Percentiles rank a stretch among this genome's conserved stretches.
phyloP scores from a whole-genome alignment of 2,329 filamentous ascomycete species.

The Cylindrodendrum hubeiense region DNA sequence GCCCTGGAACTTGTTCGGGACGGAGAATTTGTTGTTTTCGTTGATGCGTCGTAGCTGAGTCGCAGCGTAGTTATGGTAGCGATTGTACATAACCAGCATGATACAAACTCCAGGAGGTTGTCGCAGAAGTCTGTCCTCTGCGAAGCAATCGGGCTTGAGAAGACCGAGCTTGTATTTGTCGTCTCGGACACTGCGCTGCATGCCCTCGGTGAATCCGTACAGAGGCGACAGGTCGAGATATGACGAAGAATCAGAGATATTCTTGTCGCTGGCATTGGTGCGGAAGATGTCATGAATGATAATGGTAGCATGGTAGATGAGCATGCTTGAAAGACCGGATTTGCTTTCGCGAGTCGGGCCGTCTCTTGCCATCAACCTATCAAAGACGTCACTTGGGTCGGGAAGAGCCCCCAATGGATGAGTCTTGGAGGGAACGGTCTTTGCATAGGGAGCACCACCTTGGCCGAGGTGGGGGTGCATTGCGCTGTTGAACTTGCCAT shows the following conservation, averaged over 20 bases:
- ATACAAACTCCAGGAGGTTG: slow-evolving; percentile 77
- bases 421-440: slow-evolving; percentile 43
- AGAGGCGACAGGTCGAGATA: slow-evolving; percentile 61
- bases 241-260: slow-evolving; percentile 53
- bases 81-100: slow-evolving; percentile 78
- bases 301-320: slow-evolving; percentile 63
- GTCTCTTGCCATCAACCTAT: slow-evolving; percentile 46
- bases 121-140: slow-evolving; percentile 72
- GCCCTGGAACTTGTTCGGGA: slow-evolving; percentile 44
- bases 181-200: slow-evolving; percentile 49
- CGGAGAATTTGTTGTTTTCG: slow-evolving; percentile 53
- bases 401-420: slow-evolving; percentile 43
- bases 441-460: slow-evolving; percentile 47
- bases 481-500: slow-evolving; percentile 47
- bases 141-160: slow-evolving; percentile 70
- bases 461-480: slow-evolving; percentile 46
- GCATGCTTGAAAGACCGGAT: slow-evolving; percentile 58
- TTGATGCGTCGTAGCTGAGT: slow-evolving; percentile 71
- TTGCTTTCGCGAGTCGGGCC: slow-evolving; percentile 48
- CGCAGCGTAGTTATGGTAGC: slow-evolving; percentile 85
- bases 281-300: slow-evolving; percentile 65
- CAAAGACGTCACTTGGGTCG: slow-evolving; percentile 47
- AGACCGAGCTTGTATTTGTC: slow-evolving; percentile 50
- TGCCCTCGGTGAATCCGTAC: slow-evolving; percentile 53
- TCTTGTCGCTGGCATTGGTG: slow-evolving; percentile 47